Evolutionary conservation across 495 filamentous ascomycete genomes (phyloP), one percentile per base, ranked within the genome.

Genomic region (Xanthoparmelia taractica): DNA sequence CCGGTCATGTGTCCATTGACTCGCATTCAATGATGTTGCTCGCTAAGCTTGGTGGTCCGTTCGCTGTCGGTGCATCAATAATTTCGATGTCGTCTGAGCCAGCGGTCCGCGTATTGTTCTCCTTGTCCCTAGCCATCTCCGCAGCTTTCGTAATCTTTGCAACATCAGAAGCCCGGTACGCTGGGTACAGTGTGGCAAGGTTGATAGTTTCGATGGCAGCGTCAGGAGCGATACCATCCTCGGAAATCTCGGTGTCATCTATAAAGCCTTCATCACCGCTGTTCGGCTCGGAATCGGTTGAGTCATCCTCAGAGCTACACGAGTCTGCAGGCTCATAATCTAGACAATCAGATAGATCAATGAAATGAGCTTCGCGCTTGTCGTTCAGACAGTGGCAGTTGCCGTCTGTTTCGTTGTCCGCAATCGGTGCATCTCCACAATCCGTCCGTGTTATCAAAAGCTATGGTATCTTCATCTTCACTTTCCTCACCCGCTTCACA

Each of bases 271-370:
- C 55, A 37, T 57, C 55, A 23, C 38, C 55, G 31, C 29, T 38
- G 8, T 57, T 23, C 11, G 55, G 7, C 18, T 57, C 55, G 12
- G 20, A 23, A 25, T 57, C 31, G 23, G 33, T 36, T 11, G 55
- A 57, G 55, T 57, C 55, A 25, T 57, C 31, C 20, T 57, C 55
- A 37, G 55, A 57, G 33, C 55, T 57, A 33, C 55, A 57, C 2
- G 29, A 57, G 37, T 33, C 55, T 34, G 55, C 55, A n/a, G 55
- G 55, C 55, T 34, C 55, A 57, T 36, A 57, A 18, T 37, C 55
- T 1, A 57, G 55, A 15, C 33, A 57, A 37, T 38, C 29, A 5
- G 15, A 57, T 37, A 57, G 55, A 20, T 25, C 55, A 23, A 57
- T 36, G 33, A 23, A 57, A 27, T 37, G 55, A n/a, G 55, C 55